A percentile compares a stretch with the other conserved stretches of the same genome.
Conservation (phyloP, 108 stramenopile genomes). For the Craspedostauros australis region DNA sequence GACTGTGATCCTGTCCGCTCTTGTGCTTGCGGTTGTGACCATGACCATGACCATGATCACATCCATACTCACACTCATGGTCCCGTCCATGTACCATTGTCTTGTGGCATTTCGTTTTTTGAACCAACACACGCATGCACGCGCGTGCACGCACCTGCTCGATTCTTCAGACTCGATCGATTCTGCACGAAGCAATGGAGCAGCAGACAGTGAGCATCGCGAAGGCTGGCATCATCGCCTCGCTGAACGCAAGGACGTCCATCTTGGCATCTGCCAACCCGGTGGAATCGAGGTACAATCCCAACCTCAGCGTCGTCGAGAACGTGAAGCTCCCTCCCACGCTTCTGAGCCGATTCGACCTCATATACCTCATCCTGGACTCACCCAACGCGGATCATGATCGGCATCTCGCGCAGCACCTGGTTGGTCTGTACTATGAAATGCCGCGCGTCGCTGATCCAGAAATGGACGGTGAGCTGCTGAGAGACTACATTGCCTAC, state of each 20-base stretch:
- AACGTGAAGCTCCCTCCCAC: constrained; percentile 99
- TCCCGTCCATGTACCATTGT: background rate
- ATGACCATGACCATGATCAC: too few relatives aligned
- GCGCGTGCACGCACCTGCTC: background rate
- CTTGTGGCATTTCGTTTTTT: background rate
- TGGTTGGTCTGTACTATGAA: constrained; percentile 89
- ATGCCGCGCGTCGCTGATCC: constrained; percentile 69
- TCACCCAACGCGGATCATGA: constrained; percentile 83
- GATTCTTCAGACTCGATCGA: constrained; percentile 71
- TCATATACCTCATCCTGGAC: constrained; percentile 98
- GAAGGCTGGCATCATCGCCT: constrained; percentile 98
- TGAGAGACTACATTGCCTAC: constrained; percentile 95
- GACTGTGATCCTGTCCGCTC: too few relatives aligned
- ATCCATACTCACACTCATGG: too few relatives aligned
- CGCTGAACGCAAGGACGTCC: constrained; percentile 95
- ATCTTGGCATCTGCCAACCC: constrained; percentile 99
- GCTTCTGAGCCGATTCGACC: constrained; percentile 94
- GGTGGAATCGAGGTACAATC: constrained; percentile 96
- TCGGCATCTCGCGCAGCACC: constrained; percentile 81
- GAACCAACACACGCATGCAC: background rate
- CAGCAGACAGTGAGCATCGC: constrained; percentile 99
- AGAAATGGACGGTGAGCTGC: constrained; percentile 66
- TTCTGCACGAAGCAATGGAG: constrained; percentile 99
- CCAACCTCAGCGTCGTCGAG: constrained; percentile 91
- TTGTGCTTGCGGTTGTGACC: too few relatives aligned